Conservation (phyloP, 768 basidiomycete species). For the Pulveroboletus frians region DNA sequence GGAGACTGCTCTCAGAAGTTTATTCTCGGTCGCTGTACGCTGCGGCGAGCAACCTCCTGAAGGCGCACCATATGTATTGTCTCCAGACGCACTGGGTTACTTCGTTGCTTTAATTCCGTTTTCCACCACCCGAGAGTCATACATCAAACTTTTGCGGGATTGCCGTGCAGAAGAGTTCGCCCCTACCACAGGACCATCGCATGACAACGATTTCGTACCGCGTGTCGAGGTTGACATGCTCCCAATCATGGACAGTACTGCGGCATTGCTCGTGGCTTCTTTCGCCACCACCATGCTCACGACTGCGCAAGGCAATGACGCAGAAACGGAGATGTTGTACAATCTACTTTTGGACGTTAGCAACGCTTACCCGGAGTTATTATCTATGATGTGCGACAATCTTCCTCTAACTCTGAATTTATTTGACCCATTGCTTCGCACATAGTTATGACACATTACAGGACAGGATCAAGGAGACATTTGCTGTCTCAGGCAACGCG, state of each 20-base stretch:
- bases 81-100: conserved; percentile 64
- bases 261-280: conserved; percentile 68
- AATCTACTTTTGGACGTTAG: conserved; percentile 69
- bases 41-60: conserved; percentile 34
- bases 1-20: conserved; percentile 53
- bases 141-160: conserved; percentile 58
- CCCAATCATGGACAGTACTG: conserved; percentile 54
- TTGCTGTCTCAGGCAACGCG: conserved; percentile 67
- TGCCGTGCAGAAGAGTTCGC: conserved; percentile 49
- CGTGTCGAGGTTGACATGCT: conserved; percentile 53
- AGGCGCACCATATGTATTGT: conserved; percentile 42
- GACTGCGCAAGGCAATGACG: conserved; percentile 73
- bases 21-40: conserved; percentile 57
- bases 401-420: conserved; percentile 3
- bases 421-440: conserved; percentile 5
- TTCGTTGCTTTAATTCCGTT: conserved; percentile 74
- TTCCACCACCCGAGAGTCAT: conserved; percentile 52
- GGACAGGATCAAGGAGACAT: conserved; percentile 68
- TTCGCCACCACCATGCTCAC: conserved; percentile 71
- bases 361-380: conserved; percentile 60
- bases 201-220: conserved; percentile 45
- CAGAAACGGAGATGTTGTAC: conserved; percentile 78
- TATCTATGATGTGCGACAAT: conserved; percentile 62
- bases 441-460: conserved; percentile 69
- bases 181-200: conserved; percentile 34